phyloP scores from a whole-genome alignment of 2,329 filamentous ascomycete species.

The Ilyonectria mors-panacis region DNA sequence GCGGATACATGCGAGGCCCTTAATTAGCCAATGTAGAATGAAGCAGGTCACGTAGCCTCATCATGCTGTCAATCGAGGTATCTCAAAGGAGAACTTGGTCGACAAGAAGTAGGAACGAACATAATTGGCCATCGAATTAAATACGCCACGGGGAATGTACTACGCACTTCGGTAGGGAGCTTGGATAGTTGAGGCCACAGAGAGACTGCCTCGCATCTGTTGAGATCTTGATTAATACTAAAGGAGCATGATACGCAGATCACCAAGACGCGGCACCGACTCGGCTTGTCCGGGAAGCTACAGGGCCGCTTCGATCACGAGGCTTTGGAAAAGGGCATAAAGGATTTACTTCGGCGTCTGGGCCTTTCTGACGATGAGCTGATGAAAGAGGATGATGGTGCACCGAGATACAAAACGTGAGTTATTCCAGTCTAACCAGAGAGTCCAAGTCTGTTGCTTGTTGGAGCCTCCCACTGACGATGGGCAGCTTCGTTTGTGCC shows the following conservation, averaged over 20 bases:
- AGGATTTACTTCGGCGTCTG: not conserved
- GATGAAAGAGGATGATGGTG: not conserved
- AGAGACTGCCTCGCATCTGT: no score
- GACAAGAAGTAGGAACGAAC: no score
- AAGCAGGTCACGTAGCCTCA: no score
- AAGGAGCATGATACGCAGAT: not conserved
- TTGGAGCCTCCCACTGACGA: not conserved
- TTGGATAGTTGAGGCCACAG: no score
- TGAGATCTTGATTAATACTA: no score
- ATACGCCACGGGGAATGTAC: no score
- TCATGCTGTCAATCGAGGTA: no score
- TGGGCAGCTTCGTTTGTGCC: slow-evolving; percentile 9
- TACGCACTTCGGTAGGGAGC: no score
- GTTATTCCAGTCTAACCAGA: not conserved
- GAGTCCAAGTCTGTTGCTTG: not conserved
- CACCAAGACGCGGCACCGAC: slow-evolving; percentile 3
- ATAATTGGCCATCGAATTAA: no score
- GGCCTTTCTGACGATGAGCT: not conserved
- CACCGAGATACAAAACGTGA: not conserved
- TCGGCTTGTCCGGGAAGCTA: not conserved
- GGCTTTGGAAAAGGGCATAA: slow-evolving; percentile 5
- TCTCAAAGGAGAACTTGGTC: no score
- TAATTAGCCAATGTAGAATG: no score
- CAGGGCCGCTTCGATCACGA: slow-evolving; percentile 8
- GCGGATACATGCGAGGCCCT: no score